Base-by-base conservation (phyloP, 2,329 filamentous ascomycete species). In the Aspergillus carbonarius region DNA sequence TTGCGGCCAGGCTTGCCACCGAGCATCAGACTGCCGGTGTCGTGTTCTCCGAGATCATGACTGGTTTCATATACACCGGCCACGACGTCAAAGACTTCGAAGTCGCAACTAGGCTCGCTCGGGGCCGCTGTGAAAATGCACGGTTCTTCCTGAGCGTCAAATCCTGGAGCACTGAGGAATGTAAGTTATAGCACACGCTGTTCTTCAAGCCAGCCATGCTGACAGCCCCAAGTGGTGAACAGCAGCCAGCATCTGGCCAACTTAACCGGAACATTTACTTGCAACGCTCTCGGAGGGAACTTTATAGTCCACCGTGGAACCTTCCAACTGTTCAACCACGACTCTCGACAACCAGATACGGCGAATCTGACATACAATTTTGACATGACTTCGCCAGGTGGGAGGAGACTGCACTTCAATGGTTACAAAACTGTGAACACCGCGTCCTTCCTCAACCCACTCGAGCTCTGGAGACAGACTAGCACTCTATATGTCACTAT, bases 381-480 rank as follows among this genome's bases (percentile, higher is more conserved):
- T 13, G 51, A 54, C 23, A 54, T 54, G 51, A 32, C 27, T 15
- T 44, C 51, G 5, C 37, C 37, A 4, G 18, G 35, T 18, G 51
- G 51, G 17, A 44, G 17, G 9, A 39, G 17, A 13, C 25, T 54
- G n/a, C 51, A 46, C 17, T 54, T 54, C 23, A 27, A 54, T 30
- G 51, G 51, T 20, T 54, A 54, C 37, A 54, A 54, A 30, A n/a
- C 27, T 12, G 37, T 54, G 9, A 54, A 54, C 51, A 54, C 37
- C 5, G 51, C 51, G 18, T 39, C 51, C 9, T 42, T 42, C 30
- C 25, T 54, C 8, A 42, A 54, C 25, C 51, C 51, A 18, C 20
- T 54, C 4, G 37, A 54, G 10, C 51, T 54, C 7, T 18, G 18
- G 15, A 30, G 51, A 42, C 51, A 54, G 25, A 54, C 51, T 7